Percentiles rank a stretch among this genome's conserved stretches.
Evolutionary conservation across 1,284 basidiomycete genomes (phyloP).

Genomic region (Grifola frondosa): DNA sequence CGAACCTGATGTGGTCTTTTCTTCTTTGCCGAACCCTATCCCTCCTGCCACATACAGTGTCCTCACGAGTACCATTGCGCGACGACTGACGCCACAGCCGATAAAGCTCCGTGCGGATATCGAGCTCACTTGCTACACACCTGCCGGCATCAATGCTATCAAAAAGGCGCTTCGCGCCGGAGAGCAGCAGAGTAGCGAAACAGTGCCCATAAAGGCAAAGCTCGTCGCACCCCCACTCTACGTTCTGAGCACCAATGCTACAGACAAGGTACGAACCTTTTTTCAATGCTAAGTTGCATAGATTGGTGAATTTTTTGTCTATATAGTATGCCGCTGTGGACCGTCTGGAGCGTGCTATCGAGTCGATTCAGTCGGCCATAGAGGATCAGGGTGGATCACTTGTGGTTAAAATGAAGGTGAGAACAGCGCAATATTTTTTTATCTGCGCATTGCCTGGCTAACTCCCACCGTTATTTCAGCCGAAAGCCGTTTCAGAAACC

Average conservation of each 20-base stretch:
- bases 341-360: slow-evolving; percentile 90
- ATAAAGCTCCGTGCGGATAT: slow-evolving; percentile 99
- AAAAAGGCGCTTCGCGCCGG: slow-evolving; percentile 89
- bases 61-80: slow-evolving; percentile 86
- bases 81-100: slow-evolving; percentile 95
- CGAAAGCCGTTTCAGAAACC: slow-evolving; percentile 95
- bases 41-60: slow-evolving; percentile 61
- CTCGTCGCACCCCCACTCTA: slow-evolving; percentile 96
- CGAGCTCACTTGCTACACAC: slow-evolving; percentile 96
- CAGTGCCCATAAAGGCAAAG: slow-evolving; percentile 96
- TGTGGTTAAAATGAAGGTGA: slow-evolving; percentile 95
- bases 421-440: slow-evolving; percentile 17
- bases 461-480: slow-evolving; percentile 45
- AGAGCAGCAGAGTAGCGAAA: slow-evolving; percentile 84
- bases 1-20: slow-evolving; percentile 86
- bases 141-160: slow-evolving; percentile 97
- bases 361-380: slow-evolving; percentile 85
- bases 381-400: slow-evolving; percentile 83
- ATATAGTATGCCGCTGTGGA: slow-evolving; percentile 84
- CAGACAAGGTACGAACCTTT: slow-evolving; percentile 77
- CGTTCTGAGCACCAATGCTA: slow-evolving; percentile 93
- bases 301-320: background rate
- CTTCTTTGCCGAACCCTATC: slow-evolving; percentile 65
- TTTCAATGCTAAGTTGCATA: background rate
- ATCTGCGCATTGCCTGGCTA: background rate